Base-by-base conservation (phyloP, 2,329 filamentous ascomycete genomes). In the Monilinia vaccinii-corymbosi region DNA sequence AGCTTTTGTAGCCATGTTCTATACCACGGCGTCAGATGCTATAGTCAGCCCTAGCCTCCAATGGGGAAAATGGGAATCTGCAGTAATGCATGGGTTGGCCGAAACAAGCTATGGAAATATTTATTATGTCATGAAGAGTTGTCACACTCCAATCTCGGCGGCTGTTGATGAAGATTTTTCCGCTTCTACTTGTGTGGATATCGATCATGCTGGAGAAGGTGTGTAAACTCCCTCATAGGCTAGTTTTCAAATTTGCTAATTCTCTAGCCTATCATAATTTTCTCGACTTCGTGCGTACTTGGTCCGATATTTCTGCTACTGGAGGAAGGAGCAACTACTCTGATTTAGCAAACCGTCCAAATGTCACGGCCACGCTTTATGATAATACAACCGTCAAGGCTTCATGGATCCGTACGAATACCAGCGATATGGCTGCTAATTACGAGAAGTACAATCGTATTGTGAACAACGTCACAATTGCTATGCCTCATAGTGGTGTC, bases 381-480 rank as follows among this genome's bases (percentile, higher is more conserved):
- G 87, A 91, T 61, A 91, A 91, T 64, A 90, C 86, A 0, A 91
- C 87, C 0, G 76, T 92, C 58, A 78, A 74, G 1, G 85, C 83
- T 0, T 77, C 82, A 2, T 94, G 89, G 89, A 83, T 91, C 42
- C 78, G 87, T 60, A 75, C 73, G 0, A 67, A 78, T 2, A 73
- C 78, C 10, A 73, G 78, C 38, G 76, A 89, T 59, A 79, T 84
- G 21, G 76, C 77, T 0, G 71, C 74, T 4, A 74, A 77, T 0
- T 86, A 79, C 4, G 69, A 76, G 5, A 69, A 76, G 13, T 71
- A 81, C 57, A 73, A 75, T 0, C 78, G 87, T 31, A 77, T 87
- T 42, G 75, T 93, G 67, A 89, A 91, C 70, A 91, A 92, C 64
- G 82, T 91, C 31, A 88, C 86, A 0, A 77, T 92, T 65, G 87